phyloP scores from a whole-genome alignment of 2,329 filamentous ascomycete genomes.

The Fusarium verrucosum region DNA sequence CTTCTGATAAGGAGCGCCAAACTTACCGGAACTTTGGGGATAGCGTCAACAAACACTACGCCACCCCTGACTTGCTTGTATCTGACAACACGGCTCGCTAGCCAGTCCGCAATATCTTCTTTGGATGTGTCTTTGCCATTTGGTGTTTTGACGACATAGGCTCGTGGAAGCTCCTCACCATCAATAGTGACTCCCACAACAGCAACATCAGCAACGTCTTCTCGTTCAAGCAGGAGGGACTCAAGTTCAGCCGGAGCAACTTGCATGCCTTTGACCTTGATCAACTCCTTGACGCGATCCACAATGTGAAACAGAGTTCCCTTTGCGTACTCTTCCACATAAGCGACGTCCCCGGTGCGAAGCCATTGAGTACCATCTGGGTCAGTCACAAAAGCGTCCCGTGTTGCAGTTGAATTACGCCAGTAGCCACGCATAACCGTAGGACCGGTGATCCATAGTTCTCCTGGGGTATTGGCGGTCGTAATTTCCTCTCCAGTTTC shows the following conservation, averaged over 20 bases:
- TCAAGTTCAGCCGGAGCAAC: slow-evolving; percentile 65
- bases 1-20: neutral
- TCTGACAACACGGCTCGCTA: slow-evolving; percentile 68
- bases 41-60: slow-evolving; percentile 71
- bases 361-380: slow-evolving; percentile 69
- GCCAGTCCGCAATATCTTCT: slow-evolving; percentile 68
- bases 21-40: slow-evolving; percentile 67
- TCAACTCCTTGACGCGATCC: slow-evolving; percentile 74
- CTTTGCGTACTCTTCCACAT: slow-evolving; percentile 65
- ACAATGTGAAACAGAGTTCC: slow-evolving; percentile 71
- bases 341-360: slow-evolving; percentile 78
- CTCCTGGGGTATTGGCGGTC: slow-evolving; percentile 65
- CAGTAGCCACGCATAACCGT: slow-evolving; percentile 82
- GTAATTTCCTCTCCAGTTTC: slow-evolving; percentile 63
- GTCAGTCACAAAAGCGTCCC: slow-evolving; percentile 61
- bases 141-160: slow-evolving; percentile 63
- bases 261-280: slow-evolving; percentile 69
- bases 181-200: slow-evolving; percentile 68
- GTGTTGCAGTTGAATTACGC: slow-evolving; percentile 73
- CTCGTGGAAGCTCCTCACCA: slow-evolving; percentile 68
- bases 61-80: slow-evolving; percentile 77
- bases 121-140: slow-evolving; percentile 31
- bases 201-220: slow-evolving; percentile 67
- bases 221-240: slow-evolving; percentile 50
- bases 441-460: slow-evolving; percentile 77